phyloP scores from a whole-genome alignment of 495 filamentous ascomycete species.

The Schizothecium vesticola region DNA sequence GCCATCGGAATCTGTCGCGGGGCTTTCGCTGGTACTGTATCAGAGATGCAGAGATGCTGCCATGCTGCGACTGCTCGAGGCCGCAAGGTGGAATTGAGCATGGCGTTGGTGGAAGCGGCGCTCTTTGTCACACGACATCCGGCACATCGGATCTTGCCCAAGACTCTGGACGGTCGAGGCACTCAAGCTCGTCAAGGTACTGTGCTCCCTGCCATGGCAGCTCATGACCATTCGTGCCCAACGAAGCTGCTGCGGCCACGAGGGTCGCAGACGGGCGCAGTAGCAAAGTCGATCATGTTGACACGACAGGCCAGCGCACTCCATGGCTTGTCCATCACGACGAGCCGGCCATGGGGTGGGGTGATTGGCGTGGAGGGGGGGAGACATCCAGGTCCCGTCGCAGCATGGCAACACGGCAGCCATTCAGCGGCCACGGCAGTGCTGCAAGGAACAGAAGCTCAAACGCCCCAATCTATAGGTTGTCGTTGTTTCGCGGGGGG shows the following conservation, averaged over 20 bases:
- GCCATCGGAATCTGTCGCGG: background rate
- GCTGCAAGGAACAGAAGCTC: constrained; percentile 17
- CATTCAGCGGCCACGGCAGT: constrained; percentile 11
- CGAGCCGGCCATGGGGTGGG: background rate
- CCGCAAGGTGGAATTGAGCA: background rate
- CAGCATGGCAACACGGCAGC: background rate
- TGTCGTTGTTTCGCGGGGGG: constrained; percentile 5
- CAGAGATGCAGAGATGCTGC: too few relatives aligned
- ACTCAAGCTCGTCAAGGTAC: background rate
- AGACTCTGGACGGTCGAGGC: background rate
- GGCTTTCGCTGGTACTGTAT: background rate
- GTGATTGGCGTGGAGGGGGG: constrained; percentile 13
- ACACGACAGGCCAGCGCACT: background rate
- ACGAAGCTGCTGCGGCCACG: background rate
- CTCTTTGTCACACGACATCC: background rate
- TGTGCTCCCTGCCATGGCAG: background rate
- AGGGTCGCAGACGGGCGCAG: background rate
- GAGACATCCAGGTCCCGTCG: background rate
- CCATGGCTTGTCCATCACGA: background rate
- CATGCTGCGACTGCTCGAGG: background rate
- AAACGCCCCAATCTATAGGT: constrained; percentile 16
- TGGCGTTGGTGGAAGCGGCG: background rate
- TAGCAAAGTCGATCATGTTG: constrained; percentile 6
- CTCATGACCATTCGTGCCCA: background rate
- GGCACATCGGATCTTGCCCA: constrained; percentile 5